Conservation (phyloP, 179 eudicot genomes). For the Camellia oleifera region DNA sequence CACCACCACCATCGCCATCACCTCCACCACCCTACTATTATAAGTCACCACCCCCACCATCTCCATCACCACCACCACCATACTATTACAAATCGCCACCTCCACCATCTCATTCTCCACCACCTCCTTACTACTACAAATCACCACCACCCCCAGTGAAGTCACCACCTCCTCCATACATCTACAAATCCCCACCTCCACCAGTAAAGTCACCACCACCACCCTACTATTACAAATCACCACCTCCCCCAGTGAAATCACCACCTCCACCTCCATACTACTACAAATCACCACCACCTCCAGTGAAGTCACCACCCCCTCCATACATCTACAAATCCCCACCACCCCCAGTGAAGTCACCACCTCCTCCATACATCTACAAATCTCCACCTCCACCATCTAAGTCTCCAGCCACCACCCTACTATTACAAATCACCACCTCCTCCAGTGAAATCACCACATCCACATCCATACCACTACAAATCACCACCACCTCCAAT, state of each 20-base stretch:
- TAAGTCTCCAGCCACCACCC: slow-evolving; percentile 6
- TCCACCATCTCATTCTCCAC: background rate
- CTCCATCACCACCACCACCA: background rate
- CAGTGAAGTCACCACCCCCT: slow-evolving; percentile 9
- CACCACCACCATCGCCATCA: background rate
- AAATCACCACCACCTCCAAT: background rate
- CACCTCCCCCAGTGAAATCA: background rate
- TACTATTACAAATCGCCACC: background rate
- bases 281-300: background rate
- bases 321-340: background rate
- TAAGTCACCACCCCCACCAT: background rate
- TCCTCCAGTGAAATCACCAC: background rate
- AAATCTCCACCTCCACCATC: background rate
- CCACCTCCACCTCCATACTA: background rate
- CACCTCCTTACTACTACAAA: background rate
- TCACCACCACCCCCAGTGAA: background rate
- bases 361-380: background rate
- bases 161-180: background rate
- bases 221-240: background rate
- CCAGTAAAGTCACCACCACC: background rate
- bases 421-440: slow-evolving; percentile 15
- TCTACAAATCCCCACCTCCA: background rate
- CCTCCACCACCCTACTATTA: background rate
- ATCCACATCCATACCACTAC: background rate
- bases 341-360: background rate